Evolutionary conservation across 2,329 filamentous ascomycete species (phyloP).

Genomic region (Clarireedia homoeocarpa): DNA sequence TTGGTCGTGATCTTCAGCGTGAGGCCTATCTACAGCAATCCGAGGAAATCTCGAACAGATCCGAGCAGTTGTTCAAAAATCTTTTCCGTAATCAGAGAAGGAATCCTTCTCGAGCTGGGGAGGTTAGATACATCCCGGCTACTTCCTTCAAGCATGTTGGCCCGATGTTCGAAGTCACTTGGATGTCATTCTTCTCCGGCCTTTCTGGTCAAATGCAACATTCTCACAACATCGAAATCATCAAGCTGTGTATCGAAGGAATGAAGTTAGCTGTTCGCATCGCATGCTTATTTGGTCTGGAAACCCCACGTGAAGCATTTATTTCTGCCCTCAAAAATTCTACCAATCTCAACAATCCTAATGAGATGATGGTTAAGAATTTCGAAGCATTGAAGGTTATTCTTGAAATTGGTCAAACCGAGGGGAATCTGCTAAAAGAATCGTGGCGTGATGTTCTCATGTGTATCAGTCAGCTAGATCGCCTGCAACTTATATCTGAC

Average conservation of each 20-base stretch:
- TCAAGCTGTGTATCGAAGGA: constrained; percentile 87
- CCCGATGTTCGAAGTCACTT: constrained; percentile 97
- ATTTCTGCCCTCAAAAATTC: constrained; percentile 88
- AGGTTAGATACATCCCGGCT: constrained; percentile 76
- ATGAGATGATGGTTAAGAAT: constrained; percentile 93
- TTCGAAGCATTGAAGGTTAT: constrained; percentile 89
- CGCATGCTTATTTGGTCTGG: constrained; percentile 84
- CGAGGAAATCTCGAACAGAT: constrained; percentile 73
- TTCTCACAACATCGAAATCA: constrained; percentile 84
- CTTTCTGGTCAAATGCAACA: constrained; percentile 91
- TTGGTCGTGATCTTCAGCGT: constrained; percentile 81
- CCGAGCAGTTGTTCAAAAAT: constrained; percentile 84
- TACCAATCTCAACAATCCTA: constrained; percentile 91
- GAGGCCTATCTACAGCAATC: constrained; percentile 94
- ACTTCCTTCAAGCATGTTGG: constrained; percentile 92
- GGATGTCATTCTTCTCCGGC: constrained; percentile 98
- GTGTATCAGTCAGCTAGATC: constrained; percentile 91
- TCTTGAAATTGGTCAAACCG: constrained; percentile 84
- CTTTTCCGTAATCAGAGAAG: constrained; percentile 83
- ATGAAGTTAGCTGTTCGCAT: constrained; percentile 92
- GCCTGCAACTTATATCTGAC: constrained; percentile 88
- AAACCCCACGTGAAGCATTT: constrained; percentile 91
- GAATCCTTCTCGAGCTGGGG: constrained; percentile 60
- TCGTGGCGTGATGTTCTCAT: constrained; percentile 96
- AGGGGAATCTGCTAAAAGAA: constrained; percentile 79